Evolutionary conservation across 176 grass and related monocot species (phyloP), one percentile per base, ranked within the genome.

Genomic region (Aechmea fasciata): DNA sequence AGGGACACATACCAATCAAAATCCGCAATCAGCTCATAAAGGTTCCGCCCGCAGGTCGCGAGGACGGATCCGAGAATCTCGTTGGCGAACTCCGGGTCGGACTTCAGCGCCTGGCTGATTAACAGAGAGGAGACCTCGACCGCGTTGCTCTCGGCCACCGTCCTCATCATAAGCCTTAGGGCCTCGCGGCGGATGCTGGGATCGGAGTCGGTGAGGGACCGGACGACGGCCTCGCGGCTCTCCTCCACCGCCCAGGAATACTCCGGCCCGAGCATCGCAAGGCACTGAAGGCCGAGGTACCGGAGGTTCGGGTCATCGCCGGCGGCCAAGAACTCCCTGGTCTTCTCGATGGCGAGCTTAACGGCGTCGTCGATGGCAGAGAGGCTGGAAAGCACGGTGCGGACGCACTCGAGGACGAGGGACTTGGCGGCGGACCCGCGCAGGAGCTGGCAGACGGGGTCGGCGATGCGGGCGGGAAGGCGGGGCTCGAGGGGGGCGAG

Each of bases 1-100:
- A 97, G 83, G 0, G 79, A 89, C 15, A 85, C 79, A 59, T 97
- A 97, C 89, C 94, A 90, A 75, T 92, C 94, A 22, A 97, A 97
- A 78, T 97, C 94, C 20, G 69, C 49, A 13, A 97, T 82, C 59
- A 97, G 75, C 57, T 92, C 94, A 74, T 97, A 97, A 3, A 90
- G 69, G 9, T 93, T 81, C 28, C 52, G 83, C 59, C 85, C 73
- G 66, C 94, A 97, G 52, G 77, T 76, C 50, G 67, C 63, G 9
- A 97, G 82, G 76, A 97, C 71, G 52, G 86, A 63, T 0, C 79
- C 84, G 17, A 97, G 71, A 76, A 92, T 90, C 23, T 92, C 84
- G 59, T 90, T 93, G 48, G 86, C 71, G 41, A 92, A 97, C 49
- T 90, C 82, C 3, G 86, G 86, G 62, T 97, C 84, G 17, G 89